Base-by-base conservation (phyloP, 1,139 yeast species). In the Kurtzmaniella quercitrusa region DNA sequence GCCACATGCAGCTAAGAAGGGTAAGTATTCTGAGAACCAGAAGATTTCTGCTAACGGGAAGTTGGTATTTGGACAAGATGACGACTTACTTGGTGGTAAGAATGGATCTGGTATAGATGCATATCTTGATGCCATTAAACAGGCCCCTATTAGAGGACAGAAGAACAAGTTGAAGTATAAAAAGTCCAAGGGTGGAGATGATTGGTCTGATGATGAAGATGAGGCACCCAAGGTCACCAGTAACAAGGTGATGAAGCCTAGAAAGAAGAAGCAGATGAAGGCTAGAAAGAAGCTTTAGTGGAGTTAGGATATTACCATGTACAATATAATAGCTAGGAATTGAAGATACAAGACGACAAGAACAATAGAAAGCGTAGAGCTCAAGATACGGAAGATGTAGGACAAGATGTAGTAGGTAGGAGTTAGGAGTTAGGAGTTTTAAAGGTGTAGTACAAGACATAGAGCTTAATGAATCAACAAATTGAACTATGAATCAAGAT, bases 81-180 rank as follows among this genome's bases (percentile, higher is more conserved):
- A 60, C 15, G 80, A 75, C 40, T 85, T 81, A 60, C 79, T 81
- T 43, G 64, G 81, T 54, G 63, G 66, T n/a, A 57, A 61, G 34
- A 61, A 61, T 46, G 73, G 70, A 11, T 64, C 75, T 7, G 94
- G 96, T 21, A 79, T 91, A 50, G 88, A 88, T 60, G 97, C 97
- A 1, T 93, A 93, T 60, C 79, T 90, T 54, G 96, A 89, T 52
- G 98, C 98, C 11, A 89, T 93, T 34, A 85, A 81, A 62, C 88
- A 85, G 55, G 97, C 93, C 25, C 98, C 98, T 37, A 80, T 88
- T 4, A 83, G 95, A 65, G 96, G 97, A 46, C 96, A 88, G 70
- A 82, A 81, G 70, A 89, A 90, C 65, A 89, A 82, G 70, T 78
- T 90, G 75, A 91, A 90, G 67, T 93, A 81, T 68, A 87, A 85